These are phyloP conservation scores for Starmera stellimalicola DNA, from an alignment of 1,139 yeast genomes.

Conservation along the genomic window DNA sequence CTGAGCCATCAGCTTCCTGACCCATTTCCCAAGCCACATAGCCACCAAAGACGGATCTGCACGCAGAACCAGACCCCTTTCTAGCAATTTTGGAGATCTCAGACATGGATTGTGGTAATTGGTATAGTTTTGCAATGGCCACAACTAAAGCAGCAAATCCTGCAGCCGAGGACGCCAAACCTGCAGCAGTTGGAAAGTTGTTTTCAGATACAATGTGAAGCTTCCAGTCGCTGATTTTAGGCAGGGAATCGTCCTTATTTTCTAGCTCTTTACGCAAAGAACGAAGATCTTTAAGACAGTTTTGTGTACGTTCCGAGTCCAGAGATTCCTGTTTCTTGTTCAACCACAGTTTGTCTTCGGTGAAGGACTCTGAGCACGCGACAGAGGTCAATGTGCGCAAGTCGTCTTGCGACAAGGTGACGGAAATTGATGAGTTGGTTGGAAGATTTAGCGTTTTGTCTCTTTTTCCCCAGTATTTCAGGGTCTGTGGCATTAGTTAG, in stretches of 20 bases:
- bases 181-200: slow-evolving; percentile 99
- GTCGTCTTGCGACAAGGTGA: slow-evolving; percentile 84
- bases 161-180: slow-evolving; percentile 95
- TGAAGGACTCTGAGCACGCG: slow-evolving; percentile 49
- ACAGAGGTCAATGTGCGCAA: slow-evolving; percentile 88
- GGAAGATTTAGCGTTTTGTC: slow-evolving; percentile 83
- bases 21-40: slow-evolving; percentile 99
- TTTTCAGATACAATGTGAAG: slow-evolving; percentile 86
- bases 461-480: slow-evolving; percentile 98
- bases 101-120: slow-evolving; percentile 71
- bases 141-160: slow-evolving; percentile 94
- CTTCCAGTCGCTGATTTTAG: slow-evolving; percentile 53
- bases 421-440: slow-evolving; percentile 91
- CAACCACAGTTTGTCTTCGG: slow-evolving; percentile 67
- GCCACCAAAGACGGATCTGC: slow-evolving; percentile 94
- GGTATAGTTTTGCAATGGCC: slow-evolving; percentile 73
- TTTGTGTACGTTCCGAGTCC: slow-evolving; percentile 61
- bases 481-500: slow-evolving; percentile 37
- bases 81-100: slow-evolving; percentile 91
- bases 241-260: slow-evolving; percentile 35
- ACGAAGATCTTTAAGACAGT: slow-evolving; percentile 73
- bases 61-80: slow-evolving; percentile 97
- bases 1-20: slow-evolving; percentile 54
- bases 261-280: slow-evolving; percentile 51
- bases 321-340: slow-evolving; percentile 70